Evolutionary conservation across 805 yeast species (phyloP).

Genomic region (Schizosaccharomyces octosporus): DNA sequence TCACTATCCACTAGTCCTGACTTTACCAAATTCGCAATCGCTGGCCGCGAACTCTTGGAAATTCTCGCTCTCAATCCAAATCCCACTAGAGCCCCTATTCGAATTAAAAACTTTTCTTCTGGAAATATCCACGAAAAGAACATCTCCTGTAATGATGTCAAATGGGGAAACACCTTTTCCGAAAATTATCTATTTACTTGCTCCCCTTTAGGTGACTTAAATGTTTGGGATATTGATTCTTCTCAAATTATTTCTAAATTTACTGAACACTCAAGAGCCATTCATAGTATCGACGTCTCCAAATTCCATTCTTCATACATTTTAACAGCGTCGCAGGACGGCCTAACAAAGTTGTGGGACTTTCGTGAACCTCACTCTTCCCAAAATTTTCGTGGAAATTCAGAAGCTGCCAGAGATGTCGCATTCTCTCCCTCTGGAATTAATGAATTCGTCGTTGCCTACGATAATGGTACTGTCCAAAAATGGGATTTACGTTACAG

Average conservation of each 20-base stretch:
- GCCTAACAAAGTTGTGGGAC: conserved; percentile 66
- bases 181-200: conserved; percentile 2
- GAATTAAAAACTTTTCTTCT: background rate
- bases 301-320: conserved; percentile 34
- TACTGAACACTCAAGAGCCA: conserved; percentile 22
- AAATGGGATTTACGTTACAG: conserved; percentile 69
- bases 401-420: conserved; percentile 44
- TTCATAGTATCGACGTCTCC: conserved; percentile 39
- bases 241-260: conserved; percentile 1
- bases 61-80: background rate
- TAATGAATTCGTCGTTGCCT: conserved; percentile 46
- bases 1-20: conserved; percentile 2
- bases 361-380: conserved; percentile 28
- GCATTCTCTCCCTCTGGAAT: conserved; percentile 31
- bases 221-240: background rate
- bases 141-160: conserved; percentile 1
- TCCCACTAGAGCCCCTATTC: background rate
- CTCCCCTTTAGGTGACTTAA: background rate
- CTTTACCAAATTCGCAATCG: background rate
- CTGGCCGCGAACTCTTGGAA: conserved; percentile 1
- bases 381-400: conserved; percentile 34
- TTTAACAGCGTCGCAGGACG: conserved; percentile 55
- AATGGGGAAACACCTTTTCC: conserved; percentile 2
- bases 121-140: background rate
- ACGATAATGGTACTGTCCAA: conserved; percentile 71